phyloP scores from a whole-genome alignment of 75 land plant genomes.

The Ceratopteris richardii region DNA sequence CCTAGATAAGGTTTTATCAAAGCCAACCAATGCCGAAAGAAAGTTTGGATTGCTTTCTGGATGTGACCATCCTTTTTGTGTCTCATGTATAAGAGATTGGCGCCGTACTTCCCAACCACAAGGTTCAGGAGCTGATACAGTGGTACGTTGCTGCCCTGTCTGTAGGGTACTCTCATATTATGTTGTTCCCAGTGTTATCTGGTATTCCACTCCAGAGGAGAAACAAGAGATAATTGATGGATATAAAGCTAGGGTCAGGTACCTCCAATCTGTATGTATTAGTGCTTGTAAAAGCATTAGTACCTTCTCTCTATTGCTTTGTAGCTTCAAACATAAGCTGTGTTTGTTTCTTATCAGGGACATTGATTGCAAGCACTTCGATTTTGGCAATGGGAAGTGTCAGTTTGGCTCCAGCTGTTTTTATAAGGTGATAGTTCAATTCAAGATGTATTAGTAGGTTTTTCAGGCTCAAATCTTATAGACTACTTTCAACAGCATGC shows the following conservation, averaged over 20 bases:
- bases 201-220: constrained; percentile 72
- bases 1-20: constrained; percentile 80
- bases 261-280: too few relatives aligned
- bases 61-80: constrained; percentile 98
- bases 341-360: constrained; percentile 31
- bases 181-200: constrained; percentile 90
- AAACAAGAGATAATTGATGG: constrained; percentile 78
- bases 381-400: constrained; percentile 84
- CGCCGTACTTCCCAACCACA: constrained; percentile 65
- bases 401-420: constrained; percentile 97
- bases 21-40: constrained; percentile 67
- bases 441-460: neutral
- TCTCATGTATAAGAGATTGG: constrained; percentile 91
- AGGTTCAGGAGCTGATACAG: constrained; percentile 77
- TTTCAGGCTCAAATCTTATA: too few relatives aligned
- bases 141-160: constrained; percentile 84
- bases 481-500: constrained; percentile 69
- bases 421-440: constrained; percentile 60
- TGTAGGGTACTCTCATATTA: constrained; percentile 84
- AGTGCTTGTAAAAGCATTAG: too few relatives aligned
- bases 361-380: constrained; percentile 87
- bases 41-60: constrained; percentile 91
- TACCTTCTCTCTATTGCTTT: too few relatives aligned
- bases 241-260: constrained; percentile 91
- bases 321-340: too few relatives aligned